Evolutionary conservation across 139 green algal species (phyloP).

Genomic region (Micractinium conductrix): DNA sequence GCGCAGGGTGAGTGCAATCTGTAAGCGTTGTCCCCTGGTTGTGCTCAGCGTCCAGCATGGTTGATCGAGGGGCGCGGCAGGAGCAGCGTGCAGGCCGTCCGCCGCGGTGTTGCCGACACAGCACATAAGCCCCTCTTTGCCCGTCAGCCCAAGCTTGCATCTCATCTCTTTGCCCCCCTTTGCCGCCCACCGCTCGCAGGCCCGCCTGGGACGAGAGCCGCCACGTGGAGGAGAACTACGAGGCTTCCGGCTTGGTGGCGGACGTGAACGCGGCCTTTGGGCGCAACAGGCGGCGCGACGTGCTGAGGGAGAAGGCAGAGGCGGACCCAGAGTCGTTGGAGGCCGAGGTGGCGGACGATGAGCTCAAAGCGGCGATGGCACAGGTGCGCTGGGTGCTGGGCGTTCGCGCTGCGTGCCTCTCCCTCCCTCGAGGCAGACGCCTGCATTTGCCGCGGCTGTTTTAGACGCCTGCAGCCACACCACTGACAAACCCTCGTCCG

Average conservation of each 20-base stretch:
- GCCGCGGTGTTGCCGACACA: too few relatives aligned
- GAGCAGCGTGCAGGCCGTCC: too few relatives aligned
- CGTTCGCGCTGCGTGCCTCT: too few relatives aligned
- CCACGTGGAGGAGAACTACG: slow-evolving; percentile 45
- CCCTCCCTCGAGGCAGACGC: too few relatives aligned
- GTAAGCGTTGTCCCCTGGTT: background rate
- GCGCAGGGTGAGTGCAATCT: slow-evolving; percentile 12
- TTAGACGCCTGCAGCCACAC: too few relatives aligned
- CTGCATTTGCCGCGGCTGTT: too few relatives aligned
- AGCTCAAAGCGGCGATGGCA: slow-evolving; percentile 14
- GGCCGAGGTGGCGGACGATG: slow-evolving; percentile 25
- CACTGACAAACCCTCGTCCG: too few relatives aligned
- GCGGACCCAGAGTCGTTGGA: slow-evolving; percentile 21
- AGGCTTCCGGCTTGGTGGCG: slow-evolving; percentile 26
- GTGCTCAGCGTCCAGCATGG: background rate
- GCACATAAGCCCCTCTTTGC: too few relatives aligned
- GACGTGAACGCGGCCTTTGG: slow-evolving; percentile 46
- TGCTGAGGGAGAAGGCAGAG: slow-evolving; percentile 29
- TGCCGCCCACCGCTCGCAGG: background rate
- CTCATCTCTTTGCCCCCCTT: background rate
- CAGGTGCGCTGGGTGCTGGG: background rate
- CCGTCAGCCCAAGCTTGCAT: too few relatives aligned
- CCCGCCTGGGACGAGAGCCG: slow-evolving; percentile 28
- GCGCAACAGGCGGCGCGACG: slow-evolving; percentile 32
- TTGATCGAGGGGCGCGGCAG: background rate